A percentile compares a stretch with the other conserved stretches of the same genome.
phyloP scores from a whole-genome alignment of 257 asterid species.

The Solanum chiquidenum region DNA sequence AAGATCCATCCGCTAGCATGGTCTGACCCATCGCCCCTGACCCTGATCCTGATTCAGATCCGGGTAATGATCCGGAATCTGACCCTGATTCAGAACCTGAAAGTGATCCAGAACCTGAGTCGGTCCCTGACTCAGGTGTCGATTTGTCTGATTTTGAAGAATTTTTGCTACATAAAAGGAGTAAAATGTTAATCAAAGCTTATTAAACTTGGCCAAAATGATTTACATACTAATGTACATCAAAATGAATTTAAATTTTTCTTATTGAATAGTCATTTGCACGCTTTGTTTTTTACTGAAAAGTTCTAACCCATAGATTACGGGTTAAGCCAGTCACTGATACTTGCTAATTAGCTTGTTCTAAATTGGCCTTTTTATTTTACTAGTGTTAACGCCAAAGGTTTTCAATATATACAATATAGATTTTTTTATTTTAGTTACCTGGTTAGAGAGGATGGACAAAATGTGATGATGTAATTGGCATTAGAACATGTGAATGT shows the following conservation, averaged over 20 bases:
- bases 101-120: constrained; percentile 3
- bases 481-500: constrained; percentile 66
- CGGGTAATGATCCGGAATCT: constrained; percentile 2
- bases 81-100: constrained; percentile 15
- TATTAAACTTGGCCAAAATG: neutral
- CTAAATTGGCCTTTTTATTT: no score
- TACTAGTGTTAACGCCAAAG: no score
- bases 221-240: neutral
- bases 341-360: no score
- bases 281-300: neutral
- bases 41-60: constrained; percentile 25
- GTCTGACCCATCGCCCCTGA: constrained; percentile 27
- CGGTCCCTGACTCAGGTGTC: constrained; percentile 9
- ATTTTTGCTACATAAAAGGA: constrained; percentile 19
- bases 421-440: neutral
- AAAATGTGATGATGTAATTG: constrained; percentile 59
- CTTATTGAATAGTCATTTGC: neutral
- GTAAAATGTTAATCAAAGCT: neutral
- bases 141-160: constrained; percentile 27
- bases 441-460: constrained; percentile 32
- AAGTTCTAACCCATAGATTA: neutral
- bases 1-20: constrained; percentile 54
- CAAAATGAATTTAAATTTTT: neutral
- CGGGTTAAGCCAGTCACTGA: no score
- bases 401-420: neutral